Evolutionary conservation across 192 early-diverging fungal species (phyloP), one percentile per base, ranked within the genome.

Genomic region (Coemansia biformis): DNA sequence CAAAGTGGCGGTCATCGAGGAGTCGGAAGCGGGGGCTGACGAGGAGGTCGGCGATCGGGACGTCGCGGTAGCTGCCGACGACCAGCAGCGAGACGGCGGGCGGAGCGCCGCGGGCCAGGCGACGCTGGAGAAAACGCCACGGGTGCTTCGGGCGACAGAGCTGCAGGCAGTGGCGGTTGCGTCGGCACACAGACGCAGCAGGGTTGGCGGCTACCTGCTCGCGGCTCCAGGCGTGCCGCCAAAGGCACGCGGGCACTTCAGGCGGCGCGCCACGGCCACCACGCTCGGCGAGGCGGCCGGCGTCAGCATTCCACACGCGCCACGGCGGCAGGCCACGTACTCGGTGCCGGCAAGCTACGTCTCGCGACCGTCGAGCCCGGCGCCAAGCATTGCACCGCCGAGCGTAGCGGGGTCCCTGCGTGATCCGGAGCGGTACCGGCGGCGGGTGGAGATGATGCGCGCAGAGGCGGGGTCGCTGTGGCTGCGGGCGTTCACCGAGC

Each of bases 401-500:
- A 67, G 65, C 43, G 21, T 60, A 18, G 23, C 29, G 14, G 34
- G 21, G n/a, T 49, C 38, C 8, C 18, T 39, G n/a, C 54, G 54
- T 1, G 72, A 75, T 34, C 72, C 72, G 1, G 72, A 75, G 46
- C 38, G 60, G 18, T 75, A 64, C 50, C 65, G 72, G n/a, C 51
- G 66, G 4, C 50, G 54, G 10, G 66, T 75, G 16, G 72, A 75
- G 60, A 60, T 68, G 61, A 75, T 75, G 64, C 64, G 72, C 3
- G 72, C 72, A 0, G 72, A 75, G 35, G 72, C 72, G 1, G 72
- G 72, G 2, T 59, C 65, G 1, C 64, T 60, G 23, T 75, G 72
- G 72, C 56, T 75, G 10, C 59, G 66, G 9, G 72, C 72, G 9
- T 75, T 75, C 49, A 57, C 66, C 1, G 72, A 75, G 53, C 65